Conservation (phyloP, 495 filamentous ascomycete species). For the Acidomyces sp. region DNA sequence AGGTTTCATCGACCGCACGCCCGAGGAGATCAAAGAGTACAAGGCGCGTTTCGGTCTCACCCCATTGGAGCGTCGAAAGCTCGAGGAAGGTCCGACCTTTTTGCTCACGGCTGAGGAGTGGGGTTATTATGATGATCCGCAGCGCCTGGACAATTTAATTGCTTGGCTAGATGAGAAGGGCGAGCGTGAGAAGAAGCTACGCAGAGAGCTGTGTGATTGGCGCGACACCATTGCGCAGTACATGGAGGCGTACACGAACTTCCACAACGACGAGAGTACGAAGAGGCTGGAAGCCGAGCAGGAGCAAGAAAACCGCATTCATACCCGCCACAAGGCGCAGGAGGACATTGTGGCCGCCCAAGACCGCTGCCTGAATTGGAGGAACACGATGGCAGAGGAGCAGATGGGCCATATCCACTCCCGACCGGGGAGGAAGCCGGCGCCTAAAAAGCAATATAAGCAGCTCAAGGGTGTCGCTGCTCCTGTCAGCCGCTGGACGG, state of each 20-base stretch:
- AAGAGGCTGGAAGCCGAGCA: conserved; percentile 43
- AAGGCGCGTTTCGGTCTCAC: conserved; percentile 59
- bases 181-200: conserved; percentile 65
- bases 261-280: conserved; percentile 43
- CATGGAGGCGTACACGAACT: conserved; percentile 66
- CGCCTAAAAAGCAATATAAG: conserved; percentile 3
- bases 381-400: conserved; percentile 60
- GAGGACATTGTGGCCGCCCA: conserved; percentile 38
- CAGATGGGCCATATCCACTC: conserved; percentile 75
- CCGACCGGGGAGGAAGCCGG: conserved; percentile 51
- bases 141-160: conserved; percentile 61
- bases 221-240: conserved; percentile 61
- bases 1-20: conserved; percentile 67
- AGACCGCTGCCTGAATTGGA: conserved; percentile 70
- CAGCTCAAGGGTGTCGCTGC: conserved; percentile 10
- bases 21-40: conserved; percentile 50
- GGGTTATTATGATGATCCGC: conserved; percentile 77
- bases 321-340: conserved; percentile 61
- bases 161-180: conserved; percentile 81
- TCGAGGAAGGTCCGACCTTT: conserved; percentile 72
- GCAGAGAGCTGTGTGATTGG: conserved; percentile 70
- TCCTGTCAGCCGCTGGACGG: conserved; percentile 7
- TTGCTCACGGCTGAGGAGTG: conserved; percentile 69
- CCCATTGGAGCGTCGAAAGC: conserved; percentile 69
- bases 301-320: conserved; percentile 51